These are phyloP conservation scores for Calocera viscosa DNA, from an alignment of 768 basidiomycete genomes.

Conservation along the genomic window DNA sequence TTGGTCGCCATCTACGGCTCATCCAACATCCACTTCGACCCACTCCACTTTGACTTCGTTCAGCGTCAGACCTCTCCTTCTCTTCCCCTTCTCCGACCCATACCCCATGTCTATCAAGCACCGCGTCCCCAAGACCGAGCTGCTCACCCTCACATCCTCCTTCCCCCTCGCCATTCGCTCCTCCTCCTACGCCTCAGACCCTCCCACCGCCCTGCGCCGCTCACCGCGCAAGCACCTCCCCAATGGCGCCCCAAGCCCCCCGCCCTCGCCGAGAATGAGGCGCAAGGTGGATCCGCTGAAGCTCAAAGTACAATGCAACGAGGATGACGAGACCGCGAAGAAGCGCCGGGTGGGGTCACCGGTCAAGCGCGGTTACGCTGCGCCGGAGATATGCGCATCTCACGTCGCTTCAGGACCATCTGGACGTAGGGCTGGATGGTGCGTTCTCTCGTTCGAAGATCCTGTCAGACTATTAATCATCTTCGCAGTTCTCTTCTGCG, in stretches of 20 bases:
- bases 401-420: constrained; percentile 39
- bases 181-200: not conserved
- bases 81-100: too few species aligned
- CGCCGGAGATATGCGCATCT: constrained; percentile 42
- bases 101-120: too few species aligned
- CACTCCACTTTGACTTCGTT: too few species aligned
- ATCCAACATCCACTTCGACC: too few species aligned
- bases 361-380: constrained; percentile 35
- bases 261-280: not conserved
- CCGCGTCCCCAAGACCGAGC: not conserved
- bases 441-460: constrained; percentile 12
- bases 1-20: too few species aligned
- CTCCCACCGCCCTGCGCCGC: not conserved
- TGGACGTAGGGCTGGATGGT: constrained; percentile 48
- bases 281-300: not conserved
- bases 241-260: not conserved
- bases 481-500: constrained; percentile 63
- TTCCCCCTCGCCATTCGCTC: not conserved
- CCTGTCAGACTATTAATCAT: not conserved
- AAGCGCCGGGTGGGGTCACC: not conserved
- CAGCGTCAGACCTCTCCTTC: too few species aligned
- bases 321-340: not conserved
- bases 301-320: not conserved
- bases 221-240: not conserved
- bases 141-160: not conserved